phyloP scores from a whole-genome alignment of 345 rosid species.

The Populus alba region DNA sequence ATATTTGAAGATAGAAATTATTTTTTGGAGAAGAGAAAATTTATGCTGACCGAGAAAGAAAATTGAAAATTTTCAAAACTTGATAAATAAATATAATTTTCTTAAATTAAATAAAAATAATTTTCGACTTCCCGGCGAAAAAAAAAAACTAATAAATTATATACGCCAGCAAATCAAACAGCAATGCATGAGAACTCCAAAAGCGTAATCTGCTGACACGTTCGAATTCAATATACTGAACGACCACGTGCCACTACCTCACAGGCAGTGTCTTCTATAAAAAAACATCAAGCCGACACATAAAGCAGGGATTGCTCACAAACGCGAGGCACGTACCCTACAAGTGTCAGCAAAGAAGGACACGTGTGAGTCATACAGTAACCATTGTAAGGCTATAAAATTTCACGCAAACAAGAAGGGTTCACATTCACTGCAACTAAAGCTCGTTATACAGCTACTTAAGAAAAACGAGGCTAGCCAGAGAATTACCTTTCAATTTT shows the following conservation, averaged over 20 bases:
- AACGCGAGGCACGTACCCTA: slow-evolving; percentile 18
- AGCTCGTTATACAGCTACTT: not conserved
- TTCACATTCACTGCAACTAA: not conserved
- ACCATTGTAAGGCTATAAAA: not conserved
- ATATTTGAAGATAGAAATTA: too few species aligned
- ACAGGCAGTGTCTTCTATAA: not conserved
- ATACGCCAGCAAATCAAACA: too few species aligned
- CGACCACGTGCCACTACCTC: not conserved
- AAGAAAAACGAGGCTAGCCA: too few species aligned
- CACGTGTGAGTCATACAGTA: slow-evolving; percentile 7
- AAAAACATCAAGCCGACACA: not conserved
- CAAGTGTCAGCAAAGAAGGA: slow-evolving; percentile 24
- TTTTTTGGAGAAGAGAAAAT: too few species aligned
- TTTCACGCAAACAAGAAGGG: not conserved
- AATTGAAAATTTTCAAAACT: too few species aligned
- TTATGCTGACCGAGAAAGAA: too few species aligned
- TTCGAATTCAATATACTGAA: not conserved
- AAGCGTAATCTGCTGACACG: not conserved
- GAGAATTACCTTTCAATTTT: not conserved
- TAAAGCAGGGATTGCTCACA: not conserved
- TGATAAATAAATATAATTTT: too few species aligned
- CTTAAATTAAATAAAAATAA: too few species aligned
- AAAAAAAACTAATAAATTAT: too few species aligned
- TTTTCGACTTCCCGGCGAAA: too few species aligned
- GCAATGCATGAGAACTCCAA: too few species aligned